Evolutionary conservation across 2,329 filamentous ascomycete genomes (phyloP).

Genomic region (Fusarium chlamydosporum): DNA sequence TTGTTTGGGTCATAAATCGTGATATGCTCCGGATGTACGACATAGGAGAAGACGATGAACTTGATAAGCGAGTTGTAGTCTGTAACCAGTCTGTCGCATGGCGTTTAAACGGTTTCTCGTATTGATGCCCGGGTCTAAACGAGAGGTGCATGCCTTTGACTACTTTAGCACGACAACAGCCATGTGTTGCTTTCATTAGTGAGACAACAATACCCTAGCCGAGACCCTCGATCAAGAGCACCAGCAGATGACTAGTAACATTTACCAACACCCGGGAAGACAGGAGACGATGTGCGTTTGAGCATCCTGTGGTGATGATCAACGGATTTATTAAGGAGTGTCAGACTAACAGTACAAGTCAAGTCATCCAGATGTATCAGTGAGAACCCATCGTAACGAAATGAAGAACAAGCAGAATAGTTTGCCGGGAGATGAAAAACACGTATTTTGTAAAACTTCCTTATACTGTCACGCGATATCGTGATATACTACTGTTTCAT

Average conservation of each 20-base stretch:
- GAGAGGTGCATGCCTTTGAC: not conserved
- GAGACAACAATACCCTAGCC: slow-evolving; percentile 18
- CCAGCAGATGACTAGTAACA: not conserved
- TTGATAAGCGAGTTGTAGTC: not conserved
- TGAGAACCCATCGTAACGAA: not conserved
- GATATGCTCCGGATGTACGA: not conserved
- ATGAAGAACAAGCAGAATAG: not conserved
- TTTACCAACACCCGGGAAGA: slow-evolving; percentile 6
- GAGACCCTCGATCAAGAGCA: slow-evolving; percentile 12
- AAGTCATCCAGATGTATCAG: not conserved
- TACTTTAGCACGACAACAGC: not conserved
- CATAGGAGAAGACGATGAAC: not conserved
- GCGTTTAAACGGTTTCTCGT: not conserved
- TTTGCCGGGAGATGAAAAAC: not conserved
- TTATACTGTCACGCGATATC: not conserved
- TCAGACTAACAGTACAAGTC: not conserved
- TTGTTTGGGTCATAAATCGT: slow-evolving; percentile 5
- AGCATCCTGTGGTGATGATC: not conserved
- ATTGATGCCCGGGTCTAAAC: not conserved
- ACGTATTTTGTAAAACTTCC: not conserved
- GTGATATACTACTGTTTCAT: not conserved
- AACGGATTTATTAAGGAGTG: not conserved
- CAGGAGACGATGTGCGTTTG: not conserved
- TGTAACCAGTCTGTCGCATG: not conserved
- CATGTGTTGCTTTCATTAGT: not conserved